phyloP scores from a whole-genome alignment of 768 basidiomycete genomes.

The Boletus insuetus region DNA sequence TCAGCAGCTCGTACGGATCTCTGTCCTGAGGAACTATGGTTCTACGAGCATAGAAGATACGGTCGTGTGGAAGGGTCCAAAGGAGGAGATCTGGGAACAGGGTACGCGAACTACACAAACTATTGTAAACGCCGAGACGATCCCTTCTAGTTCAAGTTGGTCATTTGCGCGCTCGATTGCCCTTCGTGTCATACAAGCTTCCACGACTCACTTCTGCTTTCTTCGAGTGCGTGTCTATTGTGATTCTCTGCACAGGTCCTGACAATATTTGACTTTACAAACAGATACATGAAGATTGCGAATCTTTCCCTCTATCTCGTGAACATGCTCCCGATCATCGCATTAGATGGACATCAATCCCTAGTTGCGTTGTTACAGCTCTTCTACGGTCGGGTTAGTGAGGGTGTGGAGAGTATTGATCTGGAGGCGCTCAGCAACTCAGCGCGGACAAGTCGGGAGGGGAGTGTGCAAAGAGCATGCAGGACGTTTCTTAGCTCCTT shows the following conservation, averaged over 20 bases:
- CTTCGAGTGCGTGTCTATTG: conserved; percentile 49
- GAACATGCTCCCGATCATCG: conserved; percentile 74
- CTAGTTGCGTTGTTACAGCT: conserved; percentile 37
- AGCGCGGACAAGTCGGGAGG: conserved; percentile 1
- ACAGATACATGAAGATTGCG: conserved; percentile 60
- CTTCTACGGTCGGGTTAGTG: conserved; percentile 1
- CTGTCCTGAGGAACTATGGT: conserved; percentile 27
- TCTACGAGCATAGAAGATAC: conserved; percentile 30
- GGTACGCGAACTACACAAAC: conserved; percentile 39
- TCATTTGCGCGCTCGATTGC: conserved; percentile 39
- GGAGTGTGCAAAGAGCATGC: conserved; percentile 15
- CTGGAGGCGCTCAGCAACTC: conserved; percentile 16
- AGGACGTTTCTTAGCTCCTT: conserved; percentile 15
- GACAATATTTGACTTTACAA: neutral
- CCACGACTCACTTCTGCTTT: conserved; percentile 32
- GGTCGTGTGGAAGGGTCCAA: conserved; percentile 74
- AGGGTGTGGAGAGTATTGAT: conserved; percentile 12
- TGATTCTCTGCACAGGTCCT: neutral
- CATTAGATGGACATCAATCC: conserved; percentile 68
- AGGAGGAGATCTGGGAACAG: conserved; percentile 61
- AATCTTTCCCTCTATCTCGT: conserved; percentile 80
- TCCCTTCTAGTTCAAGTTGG: conserved; percentile 49
- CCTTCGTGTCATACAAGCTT: conserved; percentile 27
- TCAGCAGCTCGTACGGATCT: conserved; percentile 57
- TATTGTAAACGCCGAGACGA: neutral